Base-by-base conservation (phyloP, 768 basidiomycete species). In the Mycena vulgaris region DNA sequence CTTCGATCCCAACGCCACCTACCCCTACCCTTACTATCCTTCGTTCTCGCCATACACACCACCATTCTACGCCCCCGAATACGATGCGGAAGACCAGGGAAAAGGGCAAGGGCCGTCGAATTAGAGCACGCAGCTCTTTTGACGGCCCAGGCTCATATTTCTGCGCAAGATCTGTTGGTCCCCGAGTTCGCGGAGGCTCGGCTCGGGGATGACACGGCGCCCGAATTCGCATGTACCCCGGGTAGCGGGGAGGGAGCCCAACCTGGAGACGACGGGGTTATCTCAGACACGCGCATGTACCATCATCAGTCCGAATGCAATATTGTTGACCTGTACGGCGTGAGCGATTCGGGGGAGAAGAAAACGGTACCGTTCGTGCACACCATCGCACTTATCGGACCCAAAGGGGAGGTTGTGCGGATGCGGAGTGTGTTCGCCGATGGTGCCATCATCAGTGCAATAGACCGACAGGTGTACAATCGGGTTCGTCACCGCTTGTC, bases 401-500 rank as follows among this genome's bases (percentile, higher is more conserved):
- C 49, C 7, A 2, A 35, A 33, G 65, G 63, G 8, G 67, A 68
- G 35, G 42, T 68, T 7, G 58, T 74, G n/a, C 33, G 33, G 30
- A 49, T 71, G 49, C 7, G 55, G 33, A 51, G 57, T 35, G 59
- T 70, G 21, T 45, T 74, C 23, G 71, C 72, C n/a, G 60, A 72
- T 27, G 66, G 73, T 4, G 71, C 71, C 7, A 52, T 70, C 63
- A 53, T 57, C 1, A n/a, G 7, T 1, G 73, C 61, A 13, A 59
- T 74, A 16, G 63, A 63, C 39, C 7, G 10, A 25, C 14, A 21
- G 23, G 39, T 57, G 17, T 74, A 62, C 51, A 23, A 59, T n/a
- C 30, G 42, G 53, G 47, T 71, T 17, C 5, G 42, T 19, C 57
- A 68, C 25, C 51, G 58, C 6, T 52, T 74, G 9, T 16, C 48